Evolutionary conservation across 2,329 filamentous ascomycete species (phyloP).

Genomic region (Ilyonectria sp.): DNA sequence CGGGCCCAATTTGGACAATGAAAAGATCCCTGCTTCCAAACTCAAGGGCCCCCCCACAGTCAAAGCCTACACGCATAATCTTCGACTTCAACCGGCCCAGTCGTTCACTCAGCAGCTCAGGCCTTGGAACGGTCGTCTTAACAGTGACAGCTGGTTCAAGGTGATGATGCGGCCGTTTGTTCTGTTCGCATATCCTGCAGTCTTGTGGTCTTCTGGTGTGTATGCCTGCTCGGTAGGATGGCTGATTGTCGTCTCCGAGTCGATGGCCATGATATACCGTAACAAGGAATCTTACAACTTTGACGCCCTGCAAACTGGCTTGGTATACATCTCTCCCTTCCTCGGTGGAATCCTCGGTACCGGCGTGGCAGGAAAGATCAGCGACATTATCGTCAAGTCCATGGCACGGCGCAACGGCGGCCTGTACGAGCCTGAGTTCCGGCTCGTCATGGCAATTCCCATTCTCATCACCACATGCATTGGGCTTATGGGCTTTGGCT

Average conservation of each 20-base stretch:
- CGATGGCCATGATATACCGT: constrained; percentile 85
- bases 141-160: constrained; percentile 83
- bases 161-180: constrained; percentile 87
- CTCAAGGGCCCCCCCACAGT: constrained; percentile 53
- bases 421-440: constrained; percentile 94
- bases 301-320: constrained; percentile 82
- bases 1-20: constrained; percentile 57
- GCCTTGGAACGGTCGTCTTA: constrained; percentile 84
- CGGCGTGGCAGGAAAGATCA: constrained; percentile 89
- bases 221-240: constrained; percentile 93
- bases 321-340: constrained; percentile 93
- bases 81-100: constrained; percentile 76
- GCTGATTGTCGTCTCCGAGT: constrained; percentile 95
- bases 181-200: constrained; percentile 87
- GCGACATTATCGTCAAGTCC: constrained; percentile 85
- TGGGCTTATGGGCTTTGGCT: constrained; percentile 96
- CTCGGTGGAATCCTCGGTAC: constrained; percentile 92
- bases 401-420: constrained; percentile 92
- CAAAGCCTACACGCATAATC: constrained; percentile 77
- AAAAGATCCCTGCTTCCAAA: constrained; percentile 58
- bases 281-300: constrained; percentile 82
- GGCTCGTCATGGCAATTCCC: constrained; percentile 88
- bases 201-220: constrained; percentile 89
- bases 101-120: constrained; percentile 82
- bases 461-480: constrained; percentile 84